Conservation (phyloP, 192 early-diverging fungal species). For the Thoreauomyces humboldtii region DNA sequence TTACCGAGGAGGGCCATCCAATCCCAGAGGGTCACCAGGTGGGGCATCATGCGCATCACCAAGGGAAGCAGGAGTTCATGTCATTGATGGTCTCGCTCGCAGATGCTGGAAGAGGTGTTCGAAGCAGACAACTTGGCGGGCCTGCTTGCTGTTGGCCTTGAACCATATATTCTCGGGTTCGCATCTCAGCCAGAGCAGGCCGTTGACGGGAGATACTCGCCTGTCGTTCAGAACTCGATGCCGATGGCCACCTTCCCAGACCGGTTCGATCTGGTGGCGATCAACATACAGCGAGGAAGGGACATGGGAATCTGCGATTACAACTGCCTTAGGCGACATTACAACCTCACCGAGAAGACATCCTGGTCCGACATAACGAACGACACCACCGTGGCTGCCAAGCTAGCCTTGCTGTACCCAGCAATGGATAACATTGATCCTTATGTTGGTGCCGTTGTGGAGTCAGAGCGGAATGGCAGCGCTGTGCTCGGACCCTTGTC, state of each 20-base stretch:
- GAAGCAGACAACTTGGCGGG: slow-evolving; percentile 5
- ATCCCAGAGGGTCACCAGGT: slow-evolving; percentile 23
- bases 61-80: no score
- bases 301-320: slow-evolving; percentile 40
- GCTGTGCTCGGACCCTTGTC: slow-evolving; percentile 36
- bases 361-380: slow-evolving; percentile 39
- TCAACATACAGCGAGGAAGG: slow-evolving; percentile 35
- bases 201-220: slow-evolving; percentile 23
- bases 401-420: slow-evolving; percentile 27
- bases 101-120: slow-evolving; percentile 6
- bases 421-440: slow-evolving; percentile 35
- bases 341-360: slow-evolving; percentile 4
- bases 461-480: neutral
- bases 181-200: slow-evolving; percentile 26
- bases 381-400: slow-evolving; percentile 22
- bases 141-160: slow-evolving; percentile 18
- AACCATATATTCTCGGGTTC: slow-evolving; percentile 36
- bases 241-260: slow-evolving; percentile 1
- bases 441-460: slow-evolving; percentile 30
- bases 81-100: no score
- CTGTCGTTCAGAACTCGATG: slow-evolving; percentile 27
- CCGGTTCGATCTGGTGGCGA: slow-evolving; percentile 30
- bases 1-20: slow-evolving; percentile 28
- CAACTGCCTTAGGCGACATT: slow-evolving; percentile 16
- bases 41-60: no score